Base-by-base conservation (phyloP, 2,329 filamentous ascomycete species). In the Pyrenophora teres region DNA sequence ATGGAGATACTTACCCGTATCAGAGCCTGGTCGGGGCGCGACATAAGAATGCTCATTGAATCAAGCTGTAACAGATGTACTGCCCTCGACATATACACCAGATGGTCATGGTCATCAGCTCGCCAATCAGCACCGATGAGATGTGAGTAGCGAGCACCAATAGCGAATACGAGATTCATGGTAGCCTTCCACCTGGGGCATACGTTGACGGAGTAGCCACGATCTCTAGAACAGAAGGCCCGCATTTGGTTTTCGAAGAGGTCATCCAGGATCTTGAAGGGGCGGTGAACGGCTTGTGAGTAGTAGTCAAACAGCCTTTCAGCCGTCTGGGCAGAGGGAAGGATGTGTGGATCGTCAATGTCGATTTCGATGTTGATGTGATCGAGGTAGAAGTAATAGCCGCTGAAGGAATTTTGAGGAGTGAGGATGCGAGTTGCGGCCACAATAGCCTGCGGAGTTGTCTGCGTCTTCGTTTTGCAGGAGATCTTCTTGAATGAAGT, bases 121-220 rank as follows among this genome's bases (percentile, higher is more conserved):
- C 40, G 53, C 54, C 57, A 64, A 2, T 58, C 54, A 4, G 63
- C 62, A 35, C 62, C 48, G 8, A 52, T 56, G 35, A 73, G 59
- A 44, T 69, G 59, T 10, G 67, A 66, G 51, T 70, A 68, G 40
- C 67, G 63, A n/a, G 72, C 65, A 8, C 69, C 72, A 23, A 76
- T 71, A 15, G 74, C 74, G 38, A 76, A 73, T 6, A 76, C 62
- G 7, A 76, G 50, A 39, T 76, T 75, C 46, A 76, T 43, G 13
- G 70, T 64, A 9, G 67, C 69, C 7, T 65, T 61, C 73, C 52
- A 56, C 13, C 46, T 56, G n/a, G 44, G 31, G n/a, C 71, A 74
- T 16, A 45, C 46, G 9, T 23, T 19, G 18, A 13, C 23, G 40
- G 40, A 31, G 31, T 33, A 23, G 23, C 42, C 19, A n/a, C 16